Evolutionary conservation across 2,329 filamentous ascomycete genomes (phyloP), one percentile per base, ranked within the genome.

Genomic region (Epichloe brachyelytri): DNA sequence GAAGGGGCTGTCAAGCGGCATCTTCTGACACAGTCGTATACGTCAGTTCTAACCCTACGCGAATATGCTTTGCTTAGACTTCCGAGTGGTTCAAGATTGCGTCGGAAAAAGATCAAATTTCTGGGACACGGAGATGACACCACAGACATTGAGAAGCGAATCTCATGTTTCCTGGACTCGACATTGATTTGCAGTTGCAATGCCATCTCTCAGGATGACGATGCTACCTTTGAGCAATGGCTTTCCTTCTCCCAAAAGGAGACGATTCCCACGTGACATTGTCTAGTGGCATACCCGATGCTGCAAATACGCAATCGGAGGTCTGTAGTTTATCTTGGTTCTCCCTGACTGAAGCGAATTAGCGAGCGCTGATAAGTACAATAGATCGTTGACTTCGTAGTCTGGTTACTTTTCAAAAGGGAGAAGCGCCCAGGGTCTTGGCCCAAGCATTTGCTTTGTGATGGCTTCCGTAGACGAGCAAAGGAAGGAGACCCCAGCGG

Each of bases 371-470:
- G 30, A 48, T 22, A n/a, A 6, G 5, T 36, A 5, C 22, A n/a
- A 49, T 58, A 89, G 85, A 78, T 91, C 58, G 74, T 91, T 43
- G 84, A 90, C 61, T 88, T 86, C 64, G 77, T 79, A 30, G 79
- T 96, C 41, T 89, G 85, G 80, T 74, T 79, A 10, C 71, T 95
- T 2, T 95, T 95, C 65, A 79, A 77, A 12, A 75, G 77, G 57
- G 67, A 71, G 15, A 69, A 73, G 34, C 63, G 30, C 68, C 66
- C 53, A 65, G 71, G 57, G 10, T 37, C 55, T 47, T 78, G 76
- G 60, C 83, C 85, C 2, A 77, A 79, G 48, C 87, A 96, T 67
- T 61, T 95, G 5, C 76, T 98, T 4, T 90, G 88, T 58, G 84
- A 95, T 71, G 91, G 91, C 22, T 95, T 83, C 59, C 80, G 84